phyloP scores from a whole-genome alignment of 225 moss, liverwort and hornwort species.

The Straminergon stramineum region DNA sequence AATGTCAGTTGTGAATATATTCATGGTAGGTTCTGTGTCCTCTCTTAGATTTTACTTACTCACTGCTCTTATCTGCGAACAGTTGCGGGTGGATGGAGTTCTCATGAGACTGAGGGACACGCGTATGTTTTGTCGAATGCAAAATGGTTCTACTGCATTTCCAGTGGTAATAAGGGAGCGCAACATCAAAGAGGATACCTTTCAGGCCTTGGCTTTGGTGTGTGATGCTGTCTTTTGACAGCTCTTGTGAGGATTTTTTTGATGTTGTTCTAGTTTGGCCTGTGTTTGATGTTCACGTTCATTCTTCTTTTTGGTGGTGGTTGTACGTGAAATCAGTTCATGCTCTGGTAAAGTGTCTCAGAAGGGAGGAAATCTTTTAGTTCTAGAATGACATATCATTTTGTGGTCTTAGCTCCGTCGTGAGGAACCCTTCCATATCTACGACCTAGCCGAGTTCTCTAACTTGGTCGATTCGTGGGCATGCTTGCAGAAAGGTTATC shows the following conservation, averaged over 20 bases:
- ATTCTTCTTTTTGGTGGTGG: background rate
- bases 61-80: background rate
- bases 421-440: background rate
- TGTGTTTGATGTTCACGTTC: background rate
- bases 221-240: background rate
- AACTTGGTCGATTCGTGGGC: background rate
- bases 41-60: background rate
- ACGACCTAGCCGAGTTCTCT: background rate
- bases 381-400: background rate
- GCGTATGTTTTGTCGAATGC: conserved; percentile 61
- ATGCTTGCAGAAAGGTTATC: conserved; percentile 39
- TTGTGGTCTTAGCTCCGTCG: background rate
- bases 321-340: background rate
- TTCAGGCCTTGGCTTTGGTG: conserved; percentile 47
- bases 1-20: background rate
- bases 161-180: conserved; percentile 62
- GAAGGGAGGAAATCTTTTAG: background rate
- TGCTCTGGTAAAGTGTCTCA: background rate
- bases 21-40: background rate
- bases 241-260: background rate
- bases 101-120: conserved; percentile 76
- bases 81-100: conserved; percentile 82
- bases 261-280: background rate
- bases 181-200: conserved; percentile 64
- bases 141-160: conserved; percentile 15